Percentiles rank a stretch among this genome's conserved stretches.
Conservation (phyloP, 805 yeast species). For the Kodamaea hsintzibuensis region DNA sequence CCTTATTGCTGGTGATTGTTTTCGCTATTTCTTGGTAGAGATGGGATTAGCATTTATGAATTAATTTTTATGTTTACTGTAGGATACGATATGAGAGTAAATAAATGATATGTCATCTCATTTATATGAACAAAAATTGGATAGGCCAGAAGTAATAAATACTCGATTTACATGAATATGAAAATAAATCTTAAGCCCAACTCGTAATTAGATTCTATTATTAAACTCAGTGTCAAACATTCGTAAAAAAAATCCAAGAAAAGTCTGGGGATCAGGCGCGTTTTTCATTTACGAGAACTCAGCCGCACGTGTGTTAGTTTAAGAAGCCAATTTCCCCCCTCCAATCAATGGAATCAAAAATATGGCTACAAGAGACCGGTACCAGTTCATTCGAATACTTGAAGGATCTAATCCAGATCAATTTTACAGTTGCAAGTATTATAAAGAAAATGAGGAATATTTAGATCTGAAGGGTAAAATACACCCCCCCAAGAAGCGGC, state of each 20-base stretch:
- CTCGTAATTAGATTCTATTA: too few species aligned
- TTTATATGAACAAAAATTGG: too few species aligned
- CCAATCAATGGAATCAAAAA: not conserved
- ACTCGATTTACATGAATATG: too few species aligned
- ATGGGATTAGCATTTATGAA: not conserved
- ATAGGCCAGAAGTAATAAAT: too few species aligned
- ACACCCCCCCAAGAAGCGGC: not conserved
- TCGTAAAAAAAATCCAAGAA: not conserved
- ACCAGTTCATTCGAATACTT: not conserved
- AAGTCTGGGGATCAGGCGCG: not conserved
- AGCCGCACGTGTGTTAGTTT: not conserved
- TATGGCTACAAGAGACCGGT: not conserved
- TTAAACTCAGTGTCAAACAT: not conserved
- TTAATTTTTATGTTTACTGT: too few species aligned
- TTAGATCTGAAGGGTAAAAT: not conserved
- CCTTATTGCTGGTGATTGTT: slow-evolving; percentile 18
- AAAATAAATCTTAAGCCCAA: too few species aligned
- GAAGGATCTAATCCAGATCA: not conserved
- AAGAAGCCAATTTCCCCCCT: not conserved
- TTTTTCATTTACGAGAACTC: not conserved
- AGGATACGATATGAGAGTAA: too few species aligned
- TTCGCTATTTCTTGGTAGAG: slow-evolving; percentile 13
- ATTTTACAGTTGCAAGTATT: not conserved
- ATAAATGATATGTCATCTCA: too few species aligned
- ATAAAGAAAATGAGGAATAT: not conserved